Evolutionary conservation across 2,329 filamentous ascomycete genomes (phyloP).

Genomic region (Dichotomopilus funicola): DNA sequence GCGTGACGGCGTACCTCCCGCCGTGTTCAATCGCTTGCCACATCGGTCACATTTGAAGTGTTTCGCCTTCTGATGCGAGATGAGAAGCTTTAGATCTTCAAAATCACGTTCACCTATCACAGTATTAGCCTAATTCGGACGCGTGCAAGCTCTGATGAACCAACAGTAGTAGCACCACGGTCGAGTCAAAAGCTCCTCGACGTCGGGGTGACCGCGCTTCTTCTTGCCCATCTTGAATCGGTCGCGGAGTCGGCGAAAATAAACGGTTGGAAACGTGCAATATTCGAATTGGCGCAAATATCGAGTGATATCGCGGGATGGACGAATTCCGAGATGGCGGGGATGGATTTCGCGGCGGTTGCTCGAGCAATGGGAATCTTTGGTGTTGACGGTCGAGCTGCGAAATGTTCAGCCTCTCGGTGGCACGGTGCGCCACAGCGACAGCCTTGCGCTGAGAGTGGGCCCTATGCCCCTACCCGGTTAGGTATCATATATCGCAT

Average conservation of each 20-base stretch:
- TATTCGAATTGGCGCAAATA: background rate
- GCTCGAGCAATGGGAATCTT: background rate
- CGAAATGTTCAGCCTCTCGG: background rate
- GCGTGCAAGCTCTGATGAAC: slow-evolving; percentile 18
- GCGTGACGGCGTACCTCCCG: slow-evolving; percentile 62
- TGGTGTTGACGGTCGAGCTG: background rate
- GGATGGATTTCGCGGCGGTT: background rate
- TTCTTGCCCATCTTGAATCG: slow-evolving; percentile 65
- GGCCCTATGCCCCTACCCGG: no score
- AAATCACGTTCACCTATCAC: slow-evolving; percentile 82
- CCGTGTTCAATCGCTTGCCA: slow-evolving; percentile 81
- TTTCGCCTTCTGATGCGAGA: slow-evolving; percentile 97
- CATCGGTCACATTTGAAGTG: slow-evolving; percentile 97
- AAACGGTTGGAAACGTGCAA: no score
- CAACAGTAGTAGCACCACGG: slow-evolving; percentile 98
- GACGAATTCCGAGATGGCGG: background rate
- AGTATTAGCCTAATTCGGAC: slow-evolving; percentile 1
- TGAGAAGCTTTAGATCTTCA: slow-evolving; percentile 92
- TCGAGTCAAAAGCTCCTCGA: slow-evolving; percentile 80
- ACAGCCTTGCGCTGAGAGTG: no score
- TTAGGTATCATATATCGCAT: no score
- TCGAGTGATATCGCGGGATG: background rate
- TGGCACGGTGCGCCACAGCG: background rate
- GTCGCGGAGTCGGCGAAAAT: background rate
- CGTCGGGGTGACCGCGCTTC: slow-evolving; percentile 75